Evolutionary conservation across 1,284 basidiomycete genomes (phyloP).

Genomic region (Cutaneotrichosporon arboriforme): DNA sequence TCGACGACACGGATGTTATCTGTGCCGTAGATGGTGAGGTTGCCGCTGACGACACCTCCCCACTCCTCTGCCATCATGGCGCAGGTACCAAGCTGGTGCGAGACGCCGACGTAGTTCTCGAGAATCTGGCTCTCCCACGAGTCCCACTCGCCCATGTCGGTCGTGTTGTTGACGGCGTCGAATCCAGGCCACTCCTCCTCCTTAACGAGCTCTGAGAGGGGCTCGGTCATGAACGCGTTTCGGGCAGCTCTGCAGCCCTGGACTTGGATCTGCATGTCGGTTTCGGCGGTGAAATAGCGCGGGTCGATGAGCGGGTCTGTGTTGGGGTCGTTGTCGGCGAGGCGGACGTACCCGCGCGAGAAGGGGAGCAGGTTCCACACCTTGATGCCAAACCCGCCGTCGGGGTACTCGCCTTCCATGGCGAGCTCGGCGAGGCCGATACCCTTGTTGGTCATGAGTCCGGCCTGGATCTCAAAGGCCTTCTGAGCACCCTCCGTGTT

Average conservation of each 20-base stretch:
- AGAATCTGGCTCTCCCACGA: slow-evolving; percentile 2
- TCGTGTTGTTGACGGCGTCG: neutral
- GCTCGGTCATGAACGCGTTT: slow-evolving; percentile 29
- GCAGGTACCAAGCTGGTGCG: slow-evolving; percentile 58
- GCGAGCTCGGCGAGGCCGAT: slow-evolving; percentile 37
- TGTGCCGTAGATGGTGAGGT: slow-evolving; percentile 60
- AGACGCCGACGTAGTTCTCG: slow-evolving; percentile 41
- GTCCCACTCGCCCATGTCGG: neutral
- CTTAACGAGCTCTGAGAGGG: slow-evolving; percentile 23
- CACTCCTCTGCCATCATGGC: slow-evolving; percentile 58
- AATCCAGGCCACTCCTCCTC: slow-evolving; percentile 17
- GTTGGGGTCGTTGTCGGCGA: slow-evolving; percentile 57
- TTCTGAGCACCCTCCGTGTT: slow-evolving; percentile 16
- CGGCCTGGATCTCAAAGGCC: slow-evolving; percentile 31
- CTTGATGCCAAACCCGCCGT: slow-evolving; percentile 30
- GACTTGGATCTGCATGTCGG: slow-evolving; percentile 44
- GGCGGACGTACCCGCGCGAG: slow-evolving; percentile 48
- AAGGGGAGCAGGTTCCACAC: slow-evolving; percentile 40
- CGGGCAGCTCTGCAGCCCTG: slow-evolving; percentile 35
- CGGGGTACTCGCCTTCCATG: slow-evolving; percentile 33
- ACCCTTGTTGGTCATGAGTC: slow-evolving; percentile 31
- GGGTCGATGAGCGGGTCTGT: slow-evolving; percentile 58
- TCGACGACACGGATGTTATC: slow-evolving; percentile 51
- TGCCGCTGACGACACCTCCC: slow-evolving; percentile 62
- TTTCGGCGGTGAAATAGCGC: slow-evolving; percentile 18